Base-by-base conservation (phyloP, 2,329 filamentous ascomycete species). In the Lithohypha guttulata region DNA sequence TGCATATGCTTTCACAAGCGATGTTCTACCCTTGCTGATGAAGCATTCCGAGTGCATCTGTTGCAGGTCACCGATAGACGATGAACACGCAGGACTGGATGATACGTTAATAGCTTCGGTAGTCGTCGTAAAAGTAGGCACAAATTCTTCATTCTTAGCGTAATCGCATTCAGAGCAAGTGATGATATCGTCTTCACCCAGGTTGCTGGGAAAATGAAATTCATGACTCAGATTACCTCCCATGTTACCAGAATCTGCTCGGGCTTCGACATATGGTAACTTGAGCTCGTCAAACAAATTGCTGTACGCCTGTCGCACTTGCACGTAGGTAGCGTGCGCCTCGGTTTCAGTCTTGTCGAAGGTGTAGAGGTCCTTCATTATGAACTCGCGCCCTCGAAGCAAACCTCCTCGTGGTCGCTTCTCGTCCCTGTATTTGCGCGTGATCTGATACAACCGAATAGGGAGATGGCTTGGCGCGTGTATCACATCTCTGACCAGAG, bases 361-460 rank as follows among this genome's bases (percentile, higher is more conserved):
- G 0, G 87, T 95, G 58, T 98, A 98, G 1, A 98, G 71, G 59
- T 98, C 91, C 60, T 98, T 98, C 91, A 98, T 98, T 51, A 85
- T 64, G 53, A 98, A 98, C 55, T 98, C 91, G 45, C 86, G 78
- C 1, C 84, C 82, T 7, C 91, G 78, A 6, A 98, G 67, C 2
- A 98, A 68, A 9, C 91, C 91, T 51, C 93, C 84, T 21, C 91
- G 75, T 14, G 91, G 91, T 18, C 91, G 74, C 41, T 81, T 73
- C 61, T 98, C 91, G 62, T 98, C 91, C 34, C 91, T 77, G 55
- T 96, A 98, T 60, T 98, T 98, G 32, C 89, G 58, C 83, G 81
- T 79, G 34, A 91, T 91, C 57, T 98, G 91, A 54, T 96, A 98
- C 0, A 98, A 64, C 29, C 86, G 75, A 17, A 96, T 58, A 1